Evolutionary conservation across 306 rosid genomes (phyloP).

Genomic region (Ceratonia siliqua): DNA sequence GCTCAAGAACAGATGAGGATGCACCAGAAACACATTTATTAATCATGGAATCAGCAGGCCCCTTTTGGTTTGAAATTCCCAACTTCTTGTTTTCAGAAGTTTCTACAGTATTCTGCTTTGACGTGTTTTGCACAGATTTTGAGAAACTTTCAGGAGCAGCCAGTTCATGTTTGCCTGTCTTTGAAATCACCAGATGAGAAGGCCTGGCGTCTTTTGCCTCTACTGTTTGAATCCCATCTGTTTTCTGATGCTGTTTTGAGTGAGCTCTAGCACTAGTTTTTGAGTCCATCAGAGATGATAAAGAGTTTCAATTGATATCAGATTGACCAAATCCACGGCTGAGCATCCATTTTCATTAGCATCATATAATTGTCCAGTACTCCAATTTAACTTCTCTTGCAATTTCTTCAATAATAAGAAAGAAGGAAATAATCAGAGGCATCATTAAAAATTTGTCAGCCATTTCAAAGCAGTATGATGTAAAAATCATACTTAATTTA

Average conservation of each 20-base stretch:
- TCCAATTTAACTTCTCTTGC: background rate
- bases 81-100: slow-evolving; percentile 49
- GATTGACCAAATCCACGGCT: slow-evolving; percentile 42
- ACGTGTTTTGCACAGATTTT: slow-evolving; percentile 43
- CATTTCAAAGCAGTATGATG: slow-evolving; percentile 2
- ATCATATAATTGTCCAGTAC: background rate
- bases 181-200: slow-evolving; percentile 37
- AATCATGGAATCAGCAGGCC: slow-evolving; percentile 52
- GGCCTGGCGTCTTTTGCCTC: slow-evolving; percentile 55
- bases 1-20: slow-evolving; percentile 50
- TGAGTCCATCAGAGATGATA: slow-evolving; percentile 67
- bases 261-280: slow-evolving; percentile 55
- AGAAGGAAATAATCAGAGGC: background rate
- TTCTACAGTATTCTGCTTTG: slow-evolving; percentile 52
- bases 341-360: slow-evolving; percentile 36
- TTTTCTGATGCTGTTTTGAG: slow-evolving; percentile 54
- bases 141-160: slow-evolving; percentile 43
- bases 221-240: slow-evolving; percentile 43
- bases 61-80: slow-evolving; percentile 45
- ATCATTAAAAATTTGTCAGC: slow-evolving; percentile 23
- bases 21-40: slow-evolving; percentile 53
- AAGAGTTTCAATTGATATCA: slow-evolving; percentile 38
- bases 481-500: background rate
- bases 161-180: slow-evolving; percentile 46
- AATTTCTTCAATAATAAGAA: background rate